Conservation (phyloP, 495 filamentous ascomycete species). For the Glonium stellatum region DNA sequence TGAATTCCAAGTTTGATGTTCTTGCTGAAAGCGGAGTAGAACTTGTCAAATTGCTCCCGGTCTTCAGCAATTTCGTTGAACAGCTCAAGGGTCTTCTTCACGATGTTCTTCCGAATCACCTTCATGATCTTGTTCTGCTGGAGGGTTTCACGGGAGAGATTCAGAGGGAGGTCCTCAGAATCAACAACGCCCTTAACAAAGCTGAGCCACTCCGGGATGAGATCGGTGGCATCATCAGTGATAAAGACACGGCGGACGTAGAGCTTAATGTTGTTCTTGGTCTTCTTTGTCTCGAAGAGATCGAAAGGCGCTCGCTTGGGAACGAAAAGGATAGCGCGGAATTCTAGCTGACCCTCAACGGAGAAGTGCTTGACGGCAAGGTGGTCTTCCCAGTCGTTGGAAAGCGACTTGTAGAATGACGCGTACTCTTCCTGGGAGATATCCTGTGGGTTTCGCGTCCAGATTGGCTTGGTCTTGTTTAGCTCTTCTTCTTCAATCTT, state of each 20-base stretch:
- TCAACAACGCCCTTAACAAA: constrained; percentile 99
- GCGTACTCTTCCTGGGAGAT: constrained; percentile 97
- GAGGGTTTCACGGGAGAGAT: constrained; percentile 98
- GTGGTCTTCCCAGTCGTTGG: constrained; percentile 99
- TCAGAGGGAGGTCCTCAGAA: constrained; percentile 97
- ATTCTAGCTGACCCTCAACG: constrained; percentile 99
- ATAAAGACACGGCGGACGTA: constrained; percentile 99
- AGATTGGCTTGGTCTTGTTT: constrained; percentile 99
- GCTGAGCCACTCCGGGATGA: constrained; percentile 98
- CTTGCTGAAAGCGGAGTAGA: constrained; percentile 99
- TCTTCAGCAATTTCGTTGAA: constrained; percentile 98
- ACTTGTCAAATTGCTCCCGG: constrained; percentile 99
- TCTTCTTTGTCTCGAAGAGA: constrained; percentile 99
- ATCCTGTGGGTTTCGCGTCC: constrained; percentile 95
- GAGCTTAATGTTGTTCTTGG: constrained; percentile 99
- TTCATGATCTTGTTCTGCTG: constrained; percentile 99
- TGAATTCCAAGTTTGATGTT: constrained; percentile 99
- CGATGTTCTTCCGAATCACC: constrained; percentile 99
- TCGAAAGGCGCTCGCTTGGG: constrained; percentile 99
- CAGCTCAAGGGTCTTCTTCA: constrained; percentile 99
- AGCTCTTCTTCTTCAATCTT: constrained; percentile 98
- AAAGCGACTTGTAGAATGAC: constrained; percentile 98
- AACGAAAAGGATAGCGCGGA: constrained; percentile 98
- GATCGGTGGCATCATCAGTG: constrained; percentile 96
- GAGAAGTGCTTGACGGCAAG: constrained; percentile 99